Evolutionary conservation across 2,329 filamentous ascomycete species (phyloP), one percentile per base, ranked within the genome.

Genomic region (Neocucurbitaria cava): DNA sequence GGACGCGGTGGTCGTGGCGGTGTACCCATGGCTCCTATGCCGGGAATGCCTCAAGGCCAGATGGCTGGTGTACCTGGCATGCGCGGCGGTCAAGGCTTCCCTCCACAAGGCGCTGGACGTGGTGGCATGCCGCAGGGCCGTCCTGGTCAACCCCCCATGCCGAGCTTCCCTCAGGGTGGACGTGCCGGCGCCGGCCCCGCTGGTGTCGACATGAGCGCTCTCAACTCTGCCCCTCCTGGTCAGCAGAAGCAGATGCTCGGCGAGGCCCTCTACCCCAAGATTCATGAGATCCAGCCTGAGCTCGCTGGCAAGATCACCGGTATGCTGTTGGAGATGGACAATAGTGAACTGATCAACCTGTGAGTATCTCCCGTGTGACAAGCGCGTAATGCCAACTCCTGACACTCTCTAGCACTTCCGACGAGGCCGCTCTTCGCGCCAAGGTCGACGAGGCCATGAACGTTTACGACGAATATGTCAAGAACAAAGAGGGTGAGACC

Each of bases 311-410:
- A 99, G 89, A 98, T 99, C 78, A 99, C 95, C 59, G 95, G 95
- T 81, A 99, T 99, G 95, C 89, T 99, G 71, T 82, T 99, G 71
- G 95, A 99, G 86, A 99, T 99, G 95, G 95, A 98, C 72, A 98
- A 98, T 81, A 77, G 84, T 53, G 95, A 99, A 83, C 84, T 99
- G 70, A 85, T 99, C 75, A 91, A 91, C 81, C 86, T 99, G 91
- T 96, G 89, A 91, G 93, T 91, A 61, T 24, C 28, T 47, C 31
- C 35, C 47, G 46, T 44, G 38, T n/a, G 17, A 5, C 30, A 7
- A 40, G 24, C 30, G 4, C 24, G 26, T n/a, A 28, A 8, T 41
- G 13, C 17, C n/a, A 20, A 13, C 28, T 54, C 73, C 68, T 79
- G 60, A 77, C 66, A 52, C 13, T 28, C 41, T 20, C 30, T 62